Evolutionary conservation across 2,329 filamentous ascomycete species (phyloP).

Genomic region (Arthrobotrys megalospora): DNA sequence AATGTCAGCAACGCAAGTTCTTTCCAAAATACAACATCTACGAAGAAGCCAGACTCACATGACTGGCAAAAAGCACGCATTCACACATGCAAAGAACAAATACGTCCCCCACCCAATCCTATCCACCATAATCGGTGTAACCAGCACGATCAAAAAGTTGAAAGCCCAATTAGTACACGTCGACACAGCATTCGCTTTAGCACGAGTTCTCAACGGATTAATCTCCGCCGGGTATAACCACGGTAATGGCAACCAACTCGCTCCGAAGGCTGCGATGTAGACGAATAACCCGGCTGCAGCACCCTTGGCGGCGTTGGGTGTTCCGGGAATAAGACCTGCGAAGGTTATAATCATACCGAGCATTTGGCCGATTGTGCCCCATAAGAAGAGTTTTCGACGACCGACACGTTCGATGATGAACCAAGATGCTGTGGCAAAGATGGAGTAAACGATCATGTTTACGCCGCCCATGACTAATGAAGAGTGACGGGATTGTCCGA

Average conservation of each 20-base stretch:
- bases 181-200: conserved; percentile 76
- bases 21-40: neutral
- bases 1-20: neutral
- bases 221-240: conserved; percentile 76
- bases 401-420: conserved; percentile 77
- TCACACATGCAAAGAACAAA: conserved; percentile 67
- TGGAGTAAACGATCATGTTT: conserved; percentile 73
- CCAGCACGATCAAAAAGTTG: conserved; percentile 64
- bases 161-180: conserved; percentile 71
- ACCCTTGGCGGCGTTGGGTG: conserved; percentile 66
- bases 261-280: conserved; percentile 79
- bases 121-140: conserved; percentile 65
- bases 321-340: conserved; percentile 68
- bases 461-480: conserved; percentile 70
- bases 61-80: conserved; percentile 67
- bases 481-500: conserved; percentile 68
- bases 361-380: conserved; percentile 77
- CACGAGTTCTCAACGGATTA: conserved; percentile 71
- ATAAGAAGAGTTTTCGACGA: conserved; percentile 79
- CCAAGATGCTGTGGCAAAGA: conserved; percentile 75
- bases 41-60: conserved; percentile 65
- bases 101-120: conserved; percentile 66
- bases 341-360: conserved; percentile 76
- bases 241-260: conserved; percentile 76
- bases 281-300: conserved; percentile 77